These are phyloP conservation scores for Mrakia blollopis DNA, from an alignment of 768 basidiomycete genomes.

Conservation along the genomic window DNA sequence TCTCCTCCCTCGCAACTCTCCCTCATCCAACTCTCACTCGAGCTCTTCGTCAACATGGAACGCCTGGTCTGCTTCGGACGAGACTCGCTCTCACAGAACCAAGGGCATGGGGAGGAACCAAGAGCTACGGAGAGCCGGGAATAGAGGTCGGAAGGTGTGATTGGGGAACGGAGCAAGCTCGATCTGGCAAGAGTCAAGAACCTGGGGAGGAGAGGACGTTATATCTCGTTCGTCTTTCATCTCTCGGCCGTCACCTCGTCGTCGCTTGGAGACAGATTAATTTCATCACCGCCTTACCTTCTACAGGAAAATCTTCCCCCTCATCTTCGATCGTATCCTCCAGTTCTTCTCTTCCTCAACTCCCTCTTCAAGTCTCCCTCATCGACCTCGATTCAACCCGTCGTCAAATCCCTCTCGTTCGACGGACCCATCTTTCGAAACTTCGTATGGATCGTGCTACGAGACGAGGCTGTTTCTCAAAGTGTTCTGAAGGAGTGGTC, in stretches of 20 bases:
- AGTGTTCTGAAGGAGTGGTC: neutral
- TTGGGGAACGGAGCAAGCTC: neutral
- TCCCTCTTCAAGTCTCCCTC: neutral
- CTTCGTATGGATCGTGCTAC: neutral
- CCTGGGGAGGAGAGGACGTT: neutral
- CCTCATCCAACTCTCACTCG: conserved; percentile 11
- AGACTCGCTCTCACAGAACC: conserved; percentile 6
- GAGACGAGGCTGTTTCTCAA: neutral
- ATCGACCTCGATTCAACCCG: neutral
- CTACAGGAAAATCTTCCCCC: neutral
- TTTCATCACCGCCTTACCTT: neutral
- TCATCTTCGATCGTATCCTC: neutral
- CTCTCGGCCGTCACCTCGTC: neutral
- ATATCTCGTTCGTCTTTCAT: neutral
- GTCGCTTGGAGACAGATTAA: neutral
- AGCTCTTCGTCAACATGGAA: conserved; percentile 3
- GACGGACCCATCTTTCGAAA: neutral
- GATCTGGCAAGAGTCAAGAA: neutral
- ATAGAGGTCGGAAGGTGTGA: neutral
- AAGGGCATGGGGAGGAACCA: conserved; percentile 5
- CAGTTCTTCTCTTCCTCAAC: neutral
- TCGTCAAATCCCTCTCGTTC: conserved; percentile 7
- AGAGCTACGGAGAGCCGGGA: conserved; percentile 4
- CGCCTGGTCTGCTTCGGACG: neutral
- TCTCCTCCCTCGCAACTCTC: neutral